These are phyloP conservation scores for Picea sitchensis DNA, from an alignment of 75 land plant species.

Conservation along the genomic window DNA sequence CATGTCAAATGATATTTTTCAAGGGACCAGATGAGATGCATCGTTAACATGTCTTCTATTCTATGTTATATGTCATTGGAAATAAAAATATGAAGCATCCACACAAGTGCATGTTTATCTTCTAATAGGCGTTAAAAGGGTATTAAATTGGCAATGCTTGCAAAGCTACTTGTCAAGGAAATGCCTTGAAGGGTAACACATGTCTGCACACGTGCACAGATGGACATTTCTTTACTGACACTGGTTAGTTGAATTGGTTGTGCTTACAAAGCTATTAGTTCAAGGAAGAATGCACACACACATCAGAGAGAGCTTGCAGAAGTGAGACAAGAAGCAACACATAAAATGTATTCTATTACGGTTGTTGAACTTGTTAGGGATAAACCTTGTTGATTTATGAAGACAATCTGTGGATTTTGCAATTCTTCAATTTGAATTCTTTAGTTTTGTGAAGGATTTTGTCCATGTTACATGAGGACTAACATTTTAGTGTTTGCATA, in stretches of 20 bases:
- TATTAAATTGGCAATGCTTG: neutral
- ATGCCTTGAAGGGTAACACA: neutral
- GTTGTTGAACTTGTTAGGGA: neutral
- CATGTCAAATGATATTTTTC: too few relatives aligned
- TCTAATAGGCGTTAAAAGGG: neutral
- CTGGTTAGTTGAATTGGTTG: too few relatives aligned
- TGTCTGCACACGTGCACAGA: neutral
- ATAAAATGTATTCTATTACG: neutral
- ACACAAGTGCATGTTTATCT: too few relatives aligned
- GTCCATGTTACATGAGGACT: neutral
- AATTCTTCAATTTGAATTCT: neutral
- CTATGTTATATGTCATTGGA: too few relatives aligned
- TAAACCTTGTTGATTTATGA: neutral
- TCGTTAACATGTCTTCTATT: too few relatives aligned
- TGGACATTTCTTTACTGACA: too few relatives aligned
- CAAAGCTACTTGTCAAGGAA: neutral
- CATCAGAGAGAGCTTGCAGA: neutral
- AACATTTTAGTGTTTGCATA: conserved; percentile 3
- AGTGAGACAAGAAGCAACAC: neutral
- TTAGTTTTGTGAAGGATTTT: neutral
- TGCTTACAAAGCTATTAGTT: too few relatives aligned
- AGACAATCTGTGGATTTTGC: neutral
- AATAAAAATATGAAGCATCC: neutral
- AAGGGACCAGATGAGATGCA: too few relatives aligned
- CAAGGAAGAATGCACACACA: too few relatives aligned